Conservation (phyloP, 2,329 filamentous ascomycete genomes). For the Fusarium virguliforme region DNA sequence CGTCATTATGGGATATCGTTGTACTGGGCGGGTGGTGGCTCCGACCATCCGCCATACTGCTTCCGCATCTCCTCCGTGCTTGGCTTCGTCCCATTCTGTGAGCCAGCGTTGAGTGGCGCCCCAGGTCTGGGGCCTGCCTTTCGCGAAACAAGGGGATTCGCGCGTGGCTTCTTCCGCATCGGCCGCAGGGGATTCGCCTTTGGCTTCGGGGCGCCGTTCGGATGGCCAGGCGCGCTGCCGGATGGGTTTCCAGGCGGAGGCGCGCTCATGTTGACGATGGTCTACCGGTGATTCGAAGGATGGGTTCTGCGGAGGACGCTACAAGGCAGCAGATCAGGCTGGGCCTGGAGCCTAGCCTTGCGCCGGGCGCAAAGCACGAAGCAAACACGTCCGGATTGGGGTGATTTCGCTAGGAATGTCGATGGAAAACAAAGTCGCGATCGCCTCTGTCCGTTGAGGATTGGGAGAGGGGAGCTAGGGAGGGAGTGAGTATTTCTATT, state of each 20-base stretch:
- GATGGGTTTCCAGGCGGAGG: constrained; percentile 54
- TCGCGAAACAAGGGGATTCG: constrained; percentile 77
- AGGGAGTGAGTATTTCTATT: constrained; percentile 30
- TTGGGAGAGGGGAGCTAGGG: constrained; percentile 1
- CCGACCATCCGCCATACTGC: constrained; percentile 72
- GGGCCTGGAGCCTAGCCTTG: constrained; percentile 40
- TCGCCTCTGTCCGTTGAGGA: constrained; percentile 14
- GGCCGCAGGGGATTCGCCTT: constrained; percentile 59
- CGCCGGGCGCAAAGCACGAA: constrained; percentile 26
- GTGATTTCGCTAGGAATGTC: not conserved
- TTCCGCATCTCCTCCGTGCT: constrained; percentile 62
- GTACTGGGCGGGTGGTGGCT: constrained; percentile 66
- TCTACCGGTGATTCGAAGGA: constrained; percentile 10
- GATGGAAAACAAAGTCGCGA: constrained; percentile 12
- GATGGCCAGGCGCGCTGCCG: constrained; percentile 52
- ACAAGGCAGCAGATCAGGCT: constrained; percentile 34
- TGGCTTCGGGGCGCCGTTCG: constrained; percentile 54
- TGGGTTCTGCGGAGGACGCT: constrained; percentile 7
- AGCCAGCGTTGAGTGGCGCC: constrained; percentile 41
- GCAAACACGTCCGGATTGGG: constrained; percentile 17
- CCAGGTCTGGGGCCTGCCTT: constrained; percentile 50
- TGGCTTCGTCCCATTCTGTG: constrained; percentile 52
- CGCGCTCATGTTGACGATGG: constrained; percentile 61
- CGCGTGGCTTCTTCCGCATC: constrained; percentile 61
- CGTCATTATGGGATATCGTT: constrained; percentile 79